Base-by-base conservation (phyloP, 2,329 filamentous ascomycete genomes). In the Pseudocercospora cruenta region DNA sequence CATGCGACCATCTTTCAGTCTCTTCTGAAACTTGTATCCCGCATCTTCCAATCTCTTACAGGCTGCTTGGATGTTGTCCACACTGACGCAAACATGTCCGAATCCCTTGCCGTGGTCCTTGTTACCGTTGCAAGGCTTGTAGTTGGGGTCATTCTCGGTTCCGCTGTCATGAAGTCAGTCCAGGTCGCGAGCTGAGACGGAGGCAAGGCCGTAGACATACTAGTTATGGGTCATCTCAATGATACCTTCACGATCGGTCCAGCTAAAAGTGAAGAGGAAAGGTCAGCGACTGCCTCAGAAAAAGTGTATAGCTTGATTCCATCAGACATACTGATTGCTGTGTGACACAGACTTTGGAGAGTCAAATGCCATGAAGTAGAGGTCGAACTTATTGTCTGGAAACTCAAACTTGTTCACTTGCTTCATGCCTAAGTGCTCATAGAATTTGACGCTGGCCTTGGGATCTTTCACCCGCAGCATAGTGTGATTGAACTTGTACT, bases 21-120 rank as follows among this genome's bases (percentile, higher is more conserved):
- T 96, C 88, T 98, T 98, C 85, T 98, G 93, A 81, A 98, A 99
- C 69, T 86, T 87, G 82, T 97, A 97, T 0, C 94, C 94, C 6
- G 91, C 93, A 76, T 94, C 91, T 79, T 96, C 93, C 67, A 99
- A 86, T 64, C 94, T 87, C 82, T 93, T 84, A 83, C 95, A 98
- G 1, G 94, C 94, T 2, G 91, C 92, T 81, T 96, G 91, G 69
- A 97, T 90, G 67, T 85, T 84, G 73, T 86, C 84, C 14, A 86
- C 84, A 8, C 80, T 81, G 77, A 98, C 89, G 75, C 92, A 94
- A 22, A 93, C 88, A 79, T 98, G 94, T 3, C 93, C 93, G 76
- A 95, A 84, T 82, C 93, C 79, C 83, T 92, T 90, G 78, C 91
- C 82, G 2, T 93, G 94, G 70, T 97, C 94, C n/a, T 85, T 87